phyloP scores from a whole-genome alignment of 202 grass and related monocot species.

The Dendrocalamus latiflorus region DNA sequence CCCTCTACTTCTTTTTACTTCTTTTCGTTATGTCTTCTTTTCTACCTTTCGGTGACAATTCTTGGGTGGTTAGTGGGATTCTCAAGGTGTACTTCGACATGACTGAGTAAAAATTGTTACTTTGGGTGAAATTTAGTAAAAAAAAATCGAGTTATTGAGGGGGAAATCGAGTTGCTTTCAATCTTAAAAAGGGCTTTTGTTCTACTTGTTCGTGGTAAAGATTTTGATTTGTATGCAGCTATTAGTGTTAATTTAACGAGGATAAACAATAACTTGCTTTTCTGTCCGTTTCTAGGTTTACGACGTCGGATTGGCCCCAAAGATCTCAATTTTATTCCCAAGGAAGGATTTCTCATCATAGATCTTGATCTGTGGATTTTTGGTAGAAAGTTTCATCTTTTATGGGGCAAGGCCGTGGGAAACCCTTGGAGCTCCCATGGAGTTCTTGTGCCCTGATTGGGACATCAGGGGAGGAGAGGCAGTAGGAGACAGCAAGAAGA shows the following conservation, averaged over 20 bases:
- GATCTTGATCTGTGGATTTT: slow-evolving; percentile 33
- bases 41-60: background rate
- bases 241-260: background rate
- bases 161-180: background rate
- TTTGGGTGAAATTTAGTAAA: background rate
- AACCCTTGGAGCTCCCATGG: background rate
- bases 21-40: background rate
- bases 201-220: background rate
- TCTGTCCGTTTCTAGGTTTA: background rate
- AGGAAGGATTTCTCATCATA: background rate
- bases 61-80: background rate
- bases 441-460: background rate
- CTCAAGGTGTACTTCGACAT: background rate
- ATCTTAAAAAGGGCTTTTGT: background rate
- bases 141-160: background rate
- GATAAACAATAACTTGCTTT: background rate
- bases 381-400: background rate
- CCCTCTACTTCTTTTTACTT: background rate
- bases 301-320: background rate
- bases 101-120: background rate
- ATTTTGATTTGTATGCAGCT: background rate
- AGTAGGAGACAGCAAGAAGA: background rate
- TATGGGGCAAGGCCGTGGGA: background rate
- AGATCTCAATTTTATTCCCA: slow-evolving; percentile 23
- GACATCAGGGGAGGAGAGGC: background rate